Base-by-base conservation (phyloP, 2,329 filamentous ascomycete species). In the Teratosphaeria pseudoeucalypti region DNA sequence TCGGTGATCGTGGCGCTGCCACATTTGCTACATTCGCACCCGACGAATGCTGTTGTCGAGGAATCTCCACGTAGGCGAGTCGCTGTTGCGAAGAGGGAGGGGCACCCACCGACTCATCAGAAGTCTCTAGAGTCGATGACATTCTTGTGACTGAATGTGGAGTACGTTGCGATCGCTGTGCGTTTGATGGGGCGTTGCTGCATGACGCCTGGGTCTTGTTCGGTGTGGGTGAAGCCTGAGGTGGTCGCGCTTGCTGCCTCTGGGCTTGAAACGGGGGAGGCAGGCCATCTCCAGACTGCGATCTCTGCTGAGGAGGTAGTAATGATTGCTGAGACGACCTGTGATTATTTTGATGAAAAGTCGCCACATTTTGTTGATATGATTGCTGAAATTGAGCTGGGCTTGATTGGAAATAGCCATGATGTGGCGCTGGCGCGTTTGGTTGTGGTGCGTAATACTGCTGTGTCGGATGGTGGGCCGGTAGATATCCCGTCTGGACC, bases 301-400 rank as follows among this genome's bases (percentile, higher is more conserved):
- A 23, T 47, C 73, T 71, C 23, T 75, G 69, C 52, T 71, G 70
- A 52, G 73, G 70, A 52, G 73, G 72, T 57, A 71, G 72, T 6
- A 67, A 63, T 34, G 64, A 67, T 11, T 64, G 68, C 12, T 61
- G 62, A 52, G n/a, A 23, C 19, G n/a, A 68, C 67, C 59, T 54
- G 10, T 14, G 14, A 16, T 54, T 32, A 12, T 16, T 34, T 3
- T 54, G 53, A 19, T 54, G 53, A 19, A 14, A 37, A 16, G 32
- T 54, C 14, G 53, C 9, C 2, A 54, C 9, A 32, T 54, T 37
- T 37, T 34, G 53, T 26, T 54, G 53, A 32, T 54, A 34, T 27
- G 27, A 16, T 10, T 27, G 27, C 32, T 43, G 55, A 27, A 56
- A 56, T 37, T 34, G 23, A 9, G 11, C 10, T 43, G 14, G 29